phyloP scores from a whole-genome alignment of 257 asterid species.

The Verbascum thapsus region DNA sequence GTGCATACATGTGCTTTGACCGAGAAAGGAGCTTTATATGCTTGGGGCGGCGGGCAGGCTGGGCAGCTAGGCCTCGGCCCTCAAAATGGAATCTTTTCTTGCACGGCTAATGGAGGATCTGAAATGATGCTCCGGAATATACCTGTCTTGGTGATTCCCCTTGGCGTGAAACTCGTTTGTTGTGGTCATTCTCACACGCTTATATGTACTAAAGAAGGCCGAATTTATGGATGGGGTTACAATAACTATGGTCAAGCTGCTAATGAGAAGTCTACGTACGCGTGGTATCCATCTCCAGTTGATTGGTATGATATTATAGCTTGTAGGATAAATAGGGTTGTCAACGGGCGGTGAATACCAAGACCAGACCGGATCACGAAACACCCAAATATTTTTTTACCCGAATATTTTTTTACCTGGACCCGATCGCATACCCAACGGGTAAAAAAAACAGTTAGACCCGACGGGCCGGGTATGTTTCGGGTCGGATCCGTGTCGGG shows the following conservation, averaged over 20 bases:
- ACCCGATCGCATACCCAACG: too few species aligned
- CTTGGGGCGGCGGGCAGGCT: constrained; percentile 95
- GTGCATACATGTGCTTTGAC: constrained; percentile 93
- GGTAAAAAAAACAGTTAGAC: too few species aligned
- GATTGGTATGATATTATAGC: constrained; percentile 69
- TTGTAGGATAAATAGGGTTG: too few species aligned
- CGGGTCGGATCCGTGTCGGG: too few species aligned
- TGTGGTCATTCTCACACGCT: constrained; percentile 98
- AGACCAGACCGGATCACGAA: too few species aligned
- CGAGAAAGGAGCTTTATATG: constrained; percentile 77
- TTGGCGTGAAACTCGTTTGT: constrained; percentile 69
- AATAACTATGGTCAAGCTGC: constrained; percentile 98
- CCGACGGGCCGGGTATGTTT: too few species aligned
- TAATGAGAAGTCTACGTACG: constrained; percentile 81
- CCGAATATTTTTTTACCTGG: too few species aligned
- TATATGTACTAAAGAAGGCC: constrained; percentile 78
- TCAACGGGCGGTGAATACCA: too few species aligned
- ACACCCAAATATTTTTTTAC: too few species aligned
- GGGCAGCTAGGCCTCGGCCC: constrained; percentile 99
- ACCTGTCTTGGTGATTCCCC: constrained; percentile 77
- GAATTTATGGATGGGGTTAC: constrained; percentile 98
- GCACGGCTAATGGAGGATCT: constrained; percentile 55
- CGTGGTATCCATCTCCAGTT: constrained; percentile 96
- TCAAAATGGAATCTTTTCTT: constrained; percentile 61
- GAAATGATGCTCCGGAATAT: constrained; percentile 80